phyloP scores from a whole-genome alignment of 805 yeast genomes.

The Hanseniaspora lachancei region DNA sequence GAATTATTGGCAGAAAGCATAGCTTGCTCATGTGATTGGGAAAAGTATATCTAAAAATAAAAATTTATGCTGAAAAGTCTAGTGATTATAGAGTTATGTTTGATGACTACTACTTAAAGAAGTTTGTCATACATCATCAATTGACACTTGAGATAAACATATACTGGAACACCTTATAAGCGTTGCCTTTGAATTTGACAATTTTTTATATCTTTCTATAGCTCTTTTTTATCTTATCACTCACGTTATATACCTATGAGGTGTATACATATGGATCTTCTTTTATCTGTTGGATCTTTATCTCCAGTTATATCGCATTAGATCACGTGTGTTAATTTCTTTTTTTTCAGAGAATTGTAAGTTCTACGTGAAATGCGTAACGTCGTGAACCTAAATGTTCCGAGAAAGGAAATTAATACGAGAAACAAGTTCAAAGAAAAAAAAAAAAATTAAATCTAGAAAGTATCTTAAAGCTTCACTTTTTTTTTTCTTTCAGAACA shows the following conservation, averaged over 20 bases:
- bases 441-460: neutral
- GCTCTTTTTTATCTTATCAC: too few relatives aligned
- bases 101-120: neutral
- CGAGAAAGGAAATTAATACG: neutral
- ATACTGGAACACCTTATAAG: too few relatives aligned
- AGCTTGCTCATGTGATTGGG: conserved; percentile 35
- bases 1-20: conserved; percentile 47
- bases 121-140: too few relatives aligned
- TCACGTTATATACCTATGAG: too few relatives aligned
- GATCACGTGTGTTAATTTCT: neutral
- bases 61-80: neutral
- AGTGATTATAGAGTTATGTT: neutral
- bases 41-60: conserved; percentile 26
- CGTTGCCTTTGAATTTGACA: too few relatives aligned
- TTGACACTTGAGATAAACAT: too few relatives aligned
- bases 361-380: too few relatives aligned
- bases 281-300: too few relatives aligned
- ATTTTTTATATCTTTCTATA: too few relatives aligned
- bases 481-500: neutral
- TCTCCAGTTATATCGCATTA: too few relatives aligned
- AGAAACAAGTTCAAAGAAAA: too few relatives aligned
- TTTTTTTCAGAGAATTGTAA: neutral
- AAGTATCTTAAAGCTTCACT: neutral
- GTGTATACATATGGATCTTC: too few relatives aligned
- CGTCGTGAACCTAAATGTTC: neutral